Conservation (phyloP, 2,329 filamentous ascomycete genomes). For the Penicillium sp. region DNA sequence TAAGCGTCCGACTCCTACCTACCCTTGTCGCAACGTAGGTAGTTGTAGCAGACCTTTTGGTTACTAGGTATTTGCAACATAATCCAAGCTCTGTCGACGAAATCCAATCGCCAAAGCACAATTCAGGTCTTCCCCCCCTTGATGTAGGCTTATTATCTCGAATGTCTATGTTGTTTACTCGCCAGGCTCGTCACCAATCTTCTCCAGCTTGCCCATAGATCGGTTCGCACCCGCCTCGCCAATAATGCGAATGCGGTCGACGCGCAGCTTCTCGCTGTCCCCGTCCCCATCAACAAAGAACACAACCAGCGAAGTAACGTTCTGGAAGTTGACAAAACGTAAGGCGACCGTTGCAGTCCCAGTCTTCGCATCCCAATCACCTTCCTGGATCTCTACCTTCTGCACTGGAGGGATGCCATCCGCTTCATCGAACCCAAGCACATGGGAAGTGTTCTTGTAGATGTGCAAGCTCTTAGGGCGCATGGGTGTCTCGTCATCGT, state of each 20-base stretch:
- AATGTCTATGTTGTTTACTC: constrained; percentile 46
- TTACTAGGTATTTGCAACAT: too few relatives aligned
- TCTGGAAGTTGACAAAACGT: constrained; percentile 97
- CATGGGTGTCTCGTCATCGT: constrained; percentile 71
- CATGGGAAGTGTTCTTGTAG: constrained; percentile 84
- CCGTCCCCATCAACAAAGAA: constrained; percentile 87
- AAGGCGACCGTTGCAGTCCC: constrained; percentile 71
- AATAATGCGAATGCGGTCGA: constrained; percentile 64
- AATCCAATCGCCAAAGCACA: neutral
- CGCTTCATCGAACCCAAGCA: constrained; percentile 92
- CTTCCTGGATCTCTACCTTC: constrained; percentile 67
- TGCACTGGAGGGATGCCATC: constrained; percentile 83
- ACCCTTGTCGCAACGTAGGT: too few relatives aligned
- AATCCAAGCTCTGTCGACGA: neutral
- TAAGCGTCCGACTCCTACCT: too few relatives aligned
- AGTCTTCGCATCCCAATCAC: constrained; percentile 74
- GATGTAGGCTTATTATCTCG: constrained; percentile 29
- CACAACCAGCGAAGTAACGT: constrained; percentile 78
- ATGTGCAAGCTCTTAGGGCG: constrained; percentile 80
- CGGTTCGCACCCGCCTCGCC: constrained; percentile 90
- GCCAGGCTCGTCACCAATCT: constrained; percentile 75
- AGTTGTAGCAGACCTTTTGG: too few relatives aligned
- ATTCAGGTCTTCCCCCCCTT: neutral
- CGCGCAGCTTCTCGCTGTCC: constrained; percentile 77
- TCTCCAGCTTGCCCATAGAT: constrained; percentile 91